phyloP scores from a whole-genome alignment of 2,329 filamentous ascomycete species.

The Hypoxylon sp. region DNA sequence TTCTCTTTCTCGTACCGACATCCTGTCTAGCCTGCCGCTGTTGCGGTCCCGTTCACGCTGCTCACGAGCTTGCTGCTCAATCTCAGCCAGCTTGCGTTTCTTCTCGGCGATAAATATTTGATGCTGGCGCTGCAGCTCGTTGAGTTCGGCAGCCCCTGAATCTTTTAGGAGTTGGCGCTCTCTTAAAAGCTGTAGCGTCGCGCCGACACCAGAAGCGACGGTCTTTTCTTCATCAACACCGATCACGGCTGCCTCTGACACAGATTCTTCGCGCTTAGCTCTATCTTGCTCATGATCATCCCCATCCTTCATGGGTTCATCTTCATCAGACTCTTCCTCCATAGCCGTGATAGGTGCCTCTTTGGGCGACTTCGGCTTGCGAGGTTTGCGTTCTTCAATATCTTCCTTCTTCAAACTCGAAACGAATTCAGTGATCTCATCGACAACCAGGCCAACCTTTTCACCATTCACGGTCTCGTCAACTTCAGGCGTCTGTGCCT shows the following conservation, averaged over 20 bases:
- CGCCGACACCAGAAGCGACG: slow-evolving; percentile 84
- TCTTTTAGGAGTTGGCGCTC: slow-evolving; percentile 85
- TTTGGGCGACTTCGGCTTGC: slow-evolving; percentile 57
- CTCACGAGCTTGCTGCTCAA: slow-evolving; percentile 81
- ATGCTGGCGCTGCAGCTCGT: slow-evolving; percentile 76
- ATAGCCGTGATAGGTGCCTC: slow-evolving; percentile 60
- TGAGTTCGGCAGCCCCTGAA: slow-evolving; percentile 71
- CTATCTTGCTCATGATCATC: slow-evolving; percentile 63
- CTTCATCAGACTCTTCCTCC: slow-evolving; percentile 61
- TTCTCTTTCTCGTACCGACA: slow-evolving; percentile 93
- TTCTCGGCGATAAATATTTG: slow-evolving; percentile 86
- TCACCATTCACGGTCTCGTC: slow-evolving; percentile 58
- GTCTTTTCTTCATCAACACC: slow-evolving; percentile 89
- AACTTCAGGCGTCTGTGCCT: slow-evolving; percentile 66
- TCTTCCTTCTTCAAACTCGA: slow-evolving; percentile 80
- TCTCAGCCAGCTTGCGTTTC: slow-evolving; percentile 76
- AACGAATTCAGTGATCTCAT: slow-evolving; percentile 95
- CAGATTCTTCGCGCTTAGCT: slow-evolving; percentile 61
- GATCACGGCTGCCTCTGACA: slow-evolving; percentile 68
- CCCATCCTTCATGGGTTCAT: slow-evolving; percentile 63
- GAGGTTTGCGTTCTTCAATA: slow-evolving; percentile 67
- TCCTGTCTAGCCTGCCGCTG: slow-evolving; percentile 83
- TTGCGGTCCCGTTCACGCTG: slow-evolving; percentile 91
- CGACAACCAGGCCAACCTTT: slow-evolving; percentile 82
- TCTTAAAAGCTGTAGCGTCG: slow-evolving; percentile 83